Evolutionary conservation across 2,329 filamentous ascomycete genomes (phyloP), one percentile per base, ranked within the genome.

Genomic region (Cladophialophora bantiana): DNA sequence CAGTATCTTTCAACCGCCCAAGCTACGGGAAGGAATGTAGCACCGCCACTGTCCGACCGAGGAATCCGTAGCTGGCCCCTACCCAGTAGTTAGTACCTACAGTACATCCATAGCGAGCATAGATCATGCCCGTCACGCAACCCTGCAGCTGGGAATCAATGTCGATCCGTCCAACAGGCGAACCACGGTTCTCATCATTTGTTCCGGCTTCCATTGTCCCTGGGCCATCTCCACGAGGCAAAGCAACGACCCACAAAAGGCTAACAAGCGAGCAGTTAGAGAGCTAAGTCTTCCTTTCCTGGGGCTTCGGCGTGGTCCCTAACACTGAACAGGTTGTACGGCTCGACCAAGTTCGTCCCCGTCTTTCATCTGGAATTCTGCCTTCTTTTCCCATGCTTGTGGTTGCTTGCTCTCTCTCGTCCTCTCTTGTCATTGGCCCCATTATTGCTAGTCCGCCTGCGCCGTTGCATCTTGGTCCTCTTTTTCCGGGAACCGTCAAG

Each of bases 141-240:
- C 40, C 26, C 18, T 50, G 58, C 58, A 31, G 57, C 20, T 54
- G 45, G 18, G 18, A 26, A 50, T 50, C 9, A 50, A 26, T 50
- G 45, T 18, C 26, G n/a, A n/a, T 26, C 45, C 45, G 45, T 50
- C 18, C 18, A 50, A 12, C 10, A 26, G 26, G 45, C 4, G 45
- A 50, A 50, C 45, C 34, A 62, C 32, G 35, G 59, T 60, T 20
- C 63, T 59, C 31, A 59, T 68, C 54, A 53, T 61, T 36, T 60
- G 38, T 53, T 55, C 55, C 10, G 60, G 61, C 58, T 36, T 58
- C 40, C 61, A 48, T 55, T 36, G 57, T 53, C 18, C 48, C 62
- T 42, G 61, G 40, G 15, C 42, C 26, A 48, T 48, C 45, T 50
- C 45, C 45, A 50, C 45, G 45, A 50, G 45, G 45, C 45, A 50